Evolutionary conservation across 1,139 yeast species (phyloP).

Genomic region (Scheffersomyces quercinus): DNA sequence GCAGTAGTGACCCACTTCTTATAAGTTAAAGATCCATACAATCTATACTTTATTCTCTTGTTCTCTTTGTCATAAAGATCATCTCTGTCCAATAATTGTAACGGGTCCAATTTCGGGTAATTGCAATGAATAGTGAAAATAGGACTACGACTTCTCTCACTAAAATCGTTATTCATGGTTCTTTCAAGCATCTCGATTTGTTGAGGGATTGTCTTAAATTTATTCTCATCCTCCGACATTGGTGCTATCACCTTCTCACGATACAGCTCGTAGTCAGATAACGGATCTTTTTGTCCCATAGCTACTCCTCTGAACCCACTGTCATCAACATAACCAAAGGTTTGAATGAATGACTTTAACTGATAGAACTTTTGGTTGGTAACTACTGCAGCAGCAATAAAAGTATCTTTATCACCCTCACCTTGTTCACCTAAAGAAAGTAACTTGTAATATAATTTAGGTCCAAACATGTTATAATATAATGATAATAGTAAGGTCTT

Average conservation of each 20-base stretch:
- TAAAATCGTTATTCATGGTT: slow-evolving; percentile 18
- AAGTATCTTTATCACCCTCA: slow-evolving; percentile 71
- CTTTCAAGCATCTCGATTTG: slow-evolving; percentile 25
- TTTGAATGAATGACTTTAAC: slow-evolving; percentile 38
- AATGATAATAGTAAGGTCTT: slow-evolving; percentile 51
- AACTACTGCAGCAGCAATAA: slow-evolving; percentile 57
- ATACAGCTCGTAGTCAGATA: slow-evolving; percentile 26
- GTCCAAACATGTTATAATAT: slow-evolving; percentile 63
- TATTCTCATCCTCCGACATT: slow-evolving; percentile 6
- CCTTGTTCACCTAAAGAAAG: slow-evolving; percentile 63
- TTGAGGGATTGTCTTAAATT: slow-evolving; percentile 11
- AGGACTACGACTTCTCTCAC: slow-evolving; percentile 14
- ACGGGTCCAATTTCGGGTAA: slow-evolving; percentile 41
- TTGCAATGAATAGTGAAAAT: slow-evolving; percentile 41
- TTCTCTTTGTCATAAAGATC: slow-evolving; percentile 29
- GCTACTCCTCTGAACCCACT: slow-evolving; percentile 37
- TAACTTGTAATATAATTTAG: slow-evolving; percentile 53
- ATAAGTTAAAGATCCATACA: slow-evolving; percentile 30
- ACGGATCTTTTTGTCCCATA: slow-evolving; percentile 42
- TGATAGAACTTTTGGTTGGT: slow-evolving; percentile 51
- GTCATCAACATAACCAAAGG: slow-evolving; percentile 32
- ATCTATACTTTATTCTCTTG: slow-evolving; percentile 27
- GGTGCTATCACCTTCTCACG: slow-evolving; percentile 11
- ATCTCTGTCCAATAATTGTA: slow-evolving; percentile 22
- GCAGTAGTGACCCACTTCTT: slow-evolving; percentile 8